A percentile compares a stretch with the other conserved stretches of the same genome.
phyloP scores from a whole-genome alignment of 78 protist species.

The Dictyostelium brefeldianum region DNA sequence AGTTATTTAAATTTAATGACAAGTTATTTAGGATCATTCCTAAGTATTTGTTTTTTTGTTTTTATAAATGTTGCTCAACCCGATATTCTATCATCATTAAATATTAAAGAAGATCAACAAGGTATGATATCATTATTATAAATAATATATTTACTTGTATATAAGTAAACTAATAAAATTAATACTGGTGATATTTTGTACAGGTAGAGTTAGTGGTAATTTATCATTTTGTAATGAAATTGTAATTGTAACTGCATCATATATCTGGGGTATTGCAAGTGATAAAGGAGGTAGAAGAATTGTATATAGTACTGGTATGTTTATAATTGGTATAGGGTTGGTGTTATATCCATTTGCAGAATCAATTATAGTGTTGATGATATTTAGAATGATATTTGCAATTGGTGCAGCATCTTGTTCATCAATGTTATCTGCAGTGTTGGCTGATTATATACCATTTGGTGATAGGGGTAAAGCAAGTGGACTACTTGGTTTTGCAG shows the following conservation, averaged over 20 bases:
- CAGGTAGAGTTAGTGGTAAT: constrained; percentile 62
- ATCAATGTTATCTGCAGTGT: constrained; percentile 53
- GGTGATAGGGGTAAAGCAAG: constrained; percentile 58
- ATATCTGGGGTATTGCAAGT: constrained; percentile 54
- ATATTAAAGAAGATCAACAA: constrained; percentile 37
- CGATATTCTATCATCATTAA: constrained; percentile 19
- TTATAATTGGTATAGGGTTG: constrained; percentile 39
- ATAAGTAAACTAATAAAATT: neutral
- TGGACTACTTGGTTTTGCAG: constrained; percentile 60
- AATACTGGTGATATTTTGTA: neutral
- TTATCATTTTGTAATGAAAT: constrained; percentile 72
- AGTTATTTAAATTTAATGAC: constrained; percentile 29
- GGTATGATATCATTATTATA: constrained; percentile 30
- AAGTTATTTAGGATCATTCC: constrained; percentile 62
- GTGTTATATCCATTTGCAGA: constrained; percentile 49
- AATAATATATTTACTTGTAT: neutral
- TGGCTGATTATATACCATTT: constrained; percentile 66
- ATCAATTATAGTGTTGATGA: neutral
- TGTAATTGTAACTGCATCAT: constrained; percentile 30
- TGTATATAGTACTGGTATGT: constrained; percentile 42
- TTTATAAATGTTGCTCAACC: constrained; percentile 80
- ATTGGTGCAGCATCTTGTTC: constrained; percentile 75
- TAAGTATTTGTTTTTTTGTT: constrained; percentile 72
- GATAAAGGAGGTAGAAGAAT: constrained; percentile 58
- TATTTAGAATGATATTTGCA: constrained; percentile 57